phyloP scores from a whole-genome alignment of 805 yeast species.

The Wickerhamiella brachini region DNA sequence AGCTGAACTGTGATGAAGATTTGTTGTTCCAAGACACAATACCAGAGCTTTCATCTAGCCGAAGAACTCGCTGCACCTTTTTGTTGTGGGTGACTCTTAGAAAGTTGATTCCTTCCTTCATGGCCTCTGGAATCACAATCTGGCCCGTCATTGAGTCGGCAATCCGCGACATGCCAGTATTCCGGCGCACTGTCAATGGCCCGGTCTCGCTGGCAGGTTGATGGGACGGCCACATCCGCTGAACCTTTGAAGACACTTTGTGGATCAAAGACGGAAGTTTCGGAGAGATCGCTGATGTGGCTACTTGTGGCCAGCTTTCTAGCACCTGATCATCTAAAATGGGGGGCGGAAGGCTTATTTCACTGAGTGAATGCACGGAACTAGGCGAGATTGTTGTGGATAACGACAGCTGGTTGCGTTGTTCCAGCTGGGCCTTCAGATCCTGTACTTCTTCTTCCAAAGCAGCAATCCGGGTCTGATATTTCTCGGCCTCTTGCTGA shows the following conservation, averaged over 20 bases:
- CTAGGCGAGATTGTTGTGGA: not conserved
- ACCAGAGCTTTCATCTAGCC: slow-evolving; percentile 42
- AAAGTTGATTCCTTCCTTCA: slow-evolving; percentile 40
- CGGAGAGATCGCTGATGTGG: not conserved
- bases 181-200: slow-evolving; percentile 17
- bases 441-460: not conserved
- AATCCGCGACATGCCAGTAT: slow-evolving; percentile 13
- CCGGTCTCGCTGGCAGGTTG: slow-evolving; percentile 3
- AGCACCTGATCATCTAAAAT: not conserved
- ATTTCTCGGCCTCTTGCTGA: not conserved
- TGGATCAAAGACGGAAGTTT: not conserved
- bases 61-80: slow-evolving; percentile 42
- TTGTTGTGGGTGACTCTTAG: slow-evolving; percentile 60
- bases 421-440: not conserved
- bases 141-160: not conserved
- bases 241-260: slow-evolving; percentile 1
- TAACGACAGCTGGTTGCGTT: not conserved
- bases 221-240: not conserved
- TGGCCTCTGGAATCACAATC: slow-evolving; percentile 11
- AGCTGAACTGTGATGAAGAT: slow-evolving; percentile 29
- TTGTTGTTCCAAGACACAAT: slow-evolving; percentile 44
- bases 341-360: not conserved
- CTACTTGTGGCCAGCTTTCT: not conserved
- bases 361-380: not conserved
- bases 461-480: not conserved